Evolutionary conservation across 306 rosid genomes (phyloP), one percentile per base, ranked within the genome.

Genomic region (Casuarina cunninghamiana): DNA sequence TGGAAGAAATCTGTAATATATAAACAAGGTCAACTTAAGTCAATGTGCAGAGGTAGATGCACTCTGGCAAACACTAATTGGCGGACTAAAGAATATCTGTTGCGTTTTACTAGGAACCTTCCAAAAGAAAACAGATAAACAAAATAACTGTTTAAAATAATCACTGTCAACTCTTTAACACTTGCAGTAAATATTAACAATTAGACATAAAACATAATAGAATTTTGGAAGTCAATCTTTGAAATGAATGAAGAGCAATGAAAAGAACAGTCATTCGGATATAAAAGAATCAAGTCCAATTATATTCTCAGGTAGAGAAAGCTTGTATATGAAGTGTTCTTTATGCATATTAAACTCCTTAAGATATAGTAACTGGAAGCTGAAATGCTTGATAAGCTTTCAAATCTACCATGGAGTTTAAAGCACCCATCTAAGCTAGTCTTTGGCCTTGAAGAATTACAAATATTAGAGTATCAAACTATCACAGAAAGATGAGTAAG

Each of bases 1-100:
- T 83, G 13, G 88, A 78, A 73, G 91, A 87, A 84, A 73, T 75
- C 98, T 88, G 93, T 81, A 86, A 79, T 61, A 48, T 19, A 69
- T 19, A 19, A 71, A 69, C 55, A 51, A 26, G 32, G 46, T 37
- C 32, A 46, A 55, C 53, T 66, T 66, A 67, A 71, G 55, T 3
- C 26, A 60, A 48, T n/a, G 69, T 38, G 63, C 53, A 72, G 78
- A 10, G 9, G 16, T 42, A 41, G 49, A 50, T 66, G 71, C 1
- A 66, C 10, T 42, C 12, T 66, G 17, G n/a, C 37, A 35, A 35
- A 12, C 41, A 62, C 13, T 3, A 38, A 58, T 58, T 58, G 3
- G 65, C 65, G 26, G 12, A 10, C 10, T 58, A 58, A 19, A 2
- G 9, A 58, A 58, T 58, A 58, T 58, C 15, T 58, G 39, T 58